Percentiles rank a stretch among this genome's conserved stretches.
Conservation (phyloP, 345 rosid species). For the Salix arbutifolia region DNA sequence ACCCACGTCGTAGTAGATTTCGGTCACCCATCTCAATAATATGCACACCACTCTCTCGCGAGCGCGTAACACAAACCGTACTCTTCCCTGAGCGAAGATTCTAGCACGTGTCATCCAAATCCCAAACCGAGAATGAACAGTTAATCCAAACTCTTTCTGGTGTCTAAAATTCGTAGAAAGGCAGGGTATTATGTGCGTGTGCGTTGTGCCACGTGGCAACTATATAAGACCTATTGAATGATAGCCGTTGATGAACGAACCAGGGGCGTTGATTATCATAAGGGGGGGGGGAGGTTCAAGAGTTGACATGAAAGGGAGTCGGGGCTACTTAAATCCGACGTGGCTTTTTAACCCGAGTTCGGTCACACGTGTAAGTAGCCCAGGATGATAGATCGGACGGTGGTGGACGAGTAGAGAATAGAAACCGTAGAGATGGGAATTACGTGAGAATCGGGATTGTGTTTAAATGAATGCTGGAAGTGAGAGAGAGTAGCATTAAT, state of each 20-base stretch:
- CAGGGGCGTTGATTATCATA: neutral
- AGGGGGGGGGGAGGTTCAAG: neutral
- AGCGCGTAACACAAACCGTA: neutral
- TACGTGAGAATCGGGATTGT: slow-evolving; percentile 16
- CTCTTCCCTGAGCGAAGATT: neutral
- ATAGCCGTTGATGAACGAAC: slow-evolving; percentile 3
- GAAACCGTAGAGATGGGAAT: slow-evolving; percentile 17
- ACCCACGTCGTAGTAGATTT: neutral
- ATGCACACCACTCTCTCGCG: neutral
- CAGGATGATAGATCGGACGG: slow-evolving; percentile 26
- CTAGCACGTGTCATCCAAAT: neutral
- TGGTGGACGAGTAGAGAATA: neutral
- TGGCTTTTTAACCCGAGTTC: slow-evolving; percentile 5
- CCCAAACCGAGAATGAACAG: neutral
- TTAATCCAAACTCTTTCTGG: neutral
- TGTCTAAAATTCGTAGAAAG: slow-evolving; percentile 1
- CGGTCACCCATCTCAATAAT: neutral
- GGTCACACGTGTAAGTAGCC: slow-evolving; percentile 18
- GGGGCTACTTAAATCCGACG: slow-evolving; percentile 14
- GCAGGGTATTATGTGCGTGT: slow-evolving; percentile 16
- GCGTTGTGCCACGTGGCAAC: slow-evolving; percentile 7
- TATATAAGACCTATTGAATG: neutral
- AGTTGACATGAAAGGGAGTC: neutral
- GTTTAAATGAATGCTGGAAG: neutral
- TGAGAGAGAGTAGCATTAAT: neutral